Conservation (phyloP, 345 rosid species). For the Pugionium dolabratum region DNA sequence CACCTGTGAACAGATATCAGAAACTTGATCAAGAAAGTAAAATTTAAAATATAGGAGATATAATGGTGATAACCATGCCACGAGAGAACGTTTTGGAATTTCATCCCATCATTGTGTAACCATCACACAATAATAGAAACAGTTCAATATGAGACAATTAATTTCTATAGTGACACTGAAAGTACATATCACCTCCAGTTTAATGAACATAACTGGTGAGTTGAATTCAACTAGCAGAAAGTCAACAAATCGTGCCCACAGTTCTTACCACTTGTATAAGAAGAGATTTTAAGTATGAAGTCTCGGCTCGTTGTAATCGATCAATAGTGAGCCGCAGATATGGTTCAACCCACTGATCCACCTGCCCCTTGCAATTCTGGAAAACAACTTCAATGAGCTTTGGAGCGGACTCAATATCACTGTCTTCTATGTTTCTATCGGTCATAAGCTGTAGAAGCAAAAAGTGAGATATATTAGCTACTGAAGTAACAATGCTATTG, state of each 20-base stretch:
- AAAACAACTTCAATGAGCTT: constrained; percentile 96
- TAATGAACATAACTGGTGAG: constrained; percentile 3
- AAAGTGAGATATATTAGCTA: constrained; percentile 30
- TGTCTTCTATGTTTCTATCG: constrained; percentile 83
- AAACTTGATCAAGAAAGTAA: constrained; percentile 8
- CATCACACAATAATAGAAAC: constrained; percentile 17
- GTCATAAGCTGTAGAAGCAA: constrained; percentile 63
- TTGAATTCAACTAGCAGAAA: constrained; percentile 16
- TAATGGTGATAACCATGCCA: too few species aligned
- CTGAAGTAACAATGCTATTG: constrained; percentile 12
- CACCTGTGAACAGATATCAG: constrained; percentile 51
- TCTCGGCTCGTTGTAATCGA: constrained; percentile 75
- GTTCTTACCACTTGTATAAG: constrained; percentile 92
- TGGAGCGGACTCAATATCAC: constrained; percentile 93
- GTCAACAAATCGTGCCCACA: constrained; percentile 15
- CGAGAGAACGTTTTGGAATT: neutral
- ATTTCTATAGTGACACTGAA: neutral
- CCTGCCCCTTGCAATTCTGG: constrained; percentile 97
- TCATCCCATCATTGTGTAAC: constrained; percentile 9
- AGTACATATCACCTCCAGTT: neutral
- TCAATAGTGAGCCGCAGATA: constrained; percentile 81
- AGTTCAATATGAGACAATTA: constrained; percentile 4
- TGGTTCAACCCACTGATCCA: constrained; percentile 98
- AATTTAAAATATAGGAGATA: too few species aligned
- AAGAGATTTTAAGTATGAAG: constrained; percentile 84